Evolutionary conservation across 805 yeast genomes (phyloP), one percentile per base, ranked within the genome.

Genomic region (Cyberlindnera amylophila): DNA sequence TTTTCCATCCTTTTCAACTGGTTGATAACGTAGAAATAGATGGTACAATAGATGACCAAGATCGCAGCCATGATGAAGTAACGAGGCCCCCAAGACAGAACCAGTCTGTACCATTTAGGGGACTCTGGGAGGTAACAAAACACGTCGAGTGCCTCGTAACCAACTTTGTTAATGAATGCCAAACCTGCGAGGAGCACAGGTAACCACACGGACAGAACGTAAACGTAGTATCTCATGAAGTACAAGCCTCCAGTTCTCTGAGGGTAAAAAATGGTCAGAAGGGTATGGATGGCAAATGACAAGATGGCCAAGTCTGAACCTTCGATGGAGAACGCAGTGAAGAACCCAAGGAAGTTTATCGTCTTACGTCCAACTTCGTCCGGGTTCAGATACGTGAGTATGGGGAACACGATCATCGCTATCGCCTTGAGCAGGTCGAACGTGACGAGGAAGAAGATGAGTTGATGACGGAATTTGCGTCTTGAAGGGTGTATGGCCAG

Each of bases 221-320:
- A 85, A 24, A 88, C 79, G 41, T 66, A 69, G 50, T 65, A 66
- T 45, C 95, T 64, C 53, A 67, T 72, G 32, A 69, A 66, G 57
- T 75, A 85, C 11, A 89, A 67, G 0, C 96, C 96, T 37, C 91
- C 95, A 44, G 68, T 71, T 44, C 71, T 69, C 23, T 67, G 70
- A 1, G 91, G 87, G 45, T 69, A 67, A 61, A 86, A 85, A 4
- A 89, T 82, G 24, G 87, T 65, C 33, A 88, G 57, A 21, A 79
- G 86, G 9, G 91, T 83, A 63, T 89, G 96, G 13, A 88, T 63
- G 2, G 96, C 96, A 64, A 89, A 84, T 28, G 82, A 73, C 26
- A 87, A 66, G 39, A 88, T 89, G 14, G 93, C 89, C 28, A 87
- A 57, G 62, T 89, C 97, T 2, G 90, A 88, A 16, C 95, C 95